Base-by-base conservation (phyloP, 2,329 filamentous ascomycete species). In the Teratosphaeria zuluensis region DNA sequence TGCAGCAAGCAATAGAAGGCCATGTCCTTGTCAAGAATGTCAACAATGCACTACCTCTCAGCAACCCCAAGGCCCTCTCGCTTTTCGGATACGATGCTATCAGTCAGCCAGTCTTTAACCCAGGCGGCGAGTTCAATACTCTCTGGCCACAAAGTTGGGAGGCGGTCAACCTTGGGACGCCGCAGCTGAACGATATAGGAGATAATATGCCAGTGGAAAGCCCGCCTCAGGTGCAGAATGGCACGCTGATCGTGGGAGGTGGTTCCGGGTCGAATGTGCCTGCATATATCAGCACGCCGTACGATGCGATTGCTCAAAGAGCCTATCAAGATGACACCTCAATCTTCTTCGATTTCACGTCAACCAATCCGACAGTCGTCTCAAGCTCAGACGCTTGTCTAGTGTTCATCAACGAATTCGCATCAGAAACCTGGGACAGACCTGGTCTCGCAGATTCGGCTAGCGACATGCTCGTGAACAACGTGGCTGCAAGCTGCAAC, bases 21-120 rank as follows among this genome's bases (percentile, higher is more conserved):
- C 83, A 85, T 57, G 84, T 87, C 1, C 76, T 87, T 0, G 76
- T 87, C 32, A 87, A 87, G 69, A 87, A 87, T 67, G 72, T 68
- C 46, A 80, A 81, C 51, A 75, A 74, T 14, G 73, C 81, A 0
- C 75, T 87, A 0, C 84, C 84, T 0, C 70, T 87, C 0, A 75
- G 75, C 8, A 70, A 65, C 12, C 76, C 76, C 11, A 79, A 75
- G 61, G 65, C 80, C 62, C 62, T 86, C 53, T 81, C 82, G 1
- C 62, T 86, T n/a, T 85, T 82, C 64, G 81, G 84, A 30, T 87
- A 86, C 67, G 84, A 84, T 71, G 79, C 28, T 65, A 72, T 51
- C 67, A 73, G 51, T 64, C 69, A 38, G 69, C 72, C 57, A 16
- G 62, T 61, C 1, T 68, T 61, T 60, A 68, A 65, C 42, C 66